Conservation (phyloP, 352 stramenopile species). For the Halophytophthora batemanensis region DNA sequence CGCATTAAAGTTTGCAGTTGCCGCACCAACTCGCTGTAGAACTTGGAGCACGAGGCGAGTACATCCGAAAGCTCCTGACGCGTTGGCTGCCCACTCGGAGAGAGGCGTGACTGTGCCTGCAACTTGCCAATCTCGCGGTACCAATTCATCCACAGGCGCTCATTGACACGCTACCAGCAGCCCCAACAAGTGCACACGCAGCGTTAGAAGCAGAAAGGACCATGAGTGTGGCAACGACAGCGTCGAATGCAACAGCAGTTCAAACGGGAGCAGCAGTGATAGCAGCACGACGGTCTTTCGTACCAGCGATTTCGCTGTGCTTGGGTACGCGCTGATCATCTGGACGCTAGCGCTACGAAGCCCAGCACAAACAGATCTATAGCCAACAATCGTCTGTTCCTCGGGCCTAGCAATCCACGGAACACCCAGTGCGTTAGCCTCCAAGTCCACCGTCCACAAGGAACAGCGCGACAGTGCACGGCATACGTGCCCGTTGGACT, state of each 20-base stretch:
- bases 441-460: neutral
- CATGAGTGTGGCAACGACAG: neutral
- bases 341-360: conserved; percentile 36
- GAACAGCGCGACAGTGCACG: neutral
- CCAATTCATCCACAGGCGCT: conserved; percentile 65
- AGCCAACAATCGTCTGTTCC: too few relatives aligned
- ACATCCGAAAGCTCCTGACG: neutral
- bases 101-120: conserved; percentile 7
- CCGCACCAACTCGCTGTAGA: conserved; percentile 26
- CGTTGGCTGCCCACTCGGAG: neutral
- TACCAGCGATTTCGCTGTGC: conserved; percentile 35
- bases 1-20: conserved; percentile 15
- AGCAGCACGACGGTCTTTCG: too few relatives aligned
- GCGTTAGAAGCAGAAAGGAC: neutral
- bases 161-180: conserved; percentile 35
- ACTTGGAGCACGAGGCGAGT: conserved; percentile 16
- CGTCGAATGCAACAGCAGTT: neutral
- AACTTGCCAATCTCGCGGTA: conserved; percentile 49
- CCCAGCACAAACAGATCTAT: neutral
- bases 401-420: too few relatives aligned
- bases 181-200: neutral
- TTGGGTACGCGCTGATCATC: conserved; percentile 33
- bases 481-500: conserved; percentile 1
- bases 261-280: neutral
- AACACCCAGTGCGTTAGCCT: too few relatives aligned